Evolutionary conservation across 352 stramenopile species (phyloP).

Genomic region (Phytopythium litorale): DNA sequence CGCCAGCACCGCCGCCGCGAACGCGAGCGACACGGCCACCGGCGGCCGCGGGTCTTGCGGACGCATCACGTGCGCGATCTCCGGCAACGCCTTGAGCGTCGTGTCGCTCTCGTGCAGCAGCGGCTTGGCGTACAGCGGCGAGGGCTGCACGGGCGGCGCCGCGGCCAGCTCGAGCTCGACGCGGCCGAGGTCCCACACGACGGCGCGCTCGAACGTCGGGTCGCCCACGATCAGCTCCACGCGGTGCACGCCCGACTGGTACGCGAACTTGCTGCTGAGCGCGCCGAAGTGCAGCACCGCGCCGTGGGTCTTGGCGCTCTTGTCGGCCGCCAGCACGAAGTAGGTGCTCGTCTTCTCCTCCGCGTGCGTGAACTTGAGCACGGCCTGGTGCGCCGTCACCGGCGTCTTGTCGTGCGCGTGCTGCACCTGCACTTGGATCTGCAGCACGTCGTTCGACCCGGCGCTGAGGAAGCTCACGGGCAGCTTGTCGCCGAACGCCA

Average conservation of each 20-base stretch:
- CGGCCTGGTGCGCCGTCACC: conserved; percentile 68
- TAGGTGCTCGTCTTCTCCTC: conserved; percentile 59
- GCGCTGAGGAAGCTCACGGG: conserved; percentile 51
- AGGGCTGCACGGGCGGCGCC: conserved; percentile 49
- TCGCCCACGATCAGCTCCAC: conserved; percentile 77
- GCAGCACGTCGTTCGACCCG: conserved; percentile 47
- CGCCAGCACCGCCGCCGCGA: conserved; percentile 52
- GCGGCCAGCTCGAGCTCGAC: conserved; percentile 68
- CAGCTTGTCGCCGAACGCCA: conserved; percentile 55
- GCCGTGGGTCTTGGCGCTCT: conserved; percentile 27
- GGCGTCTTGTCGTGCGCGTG: conserved; percentile 47
- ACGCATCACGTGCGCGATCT: conserved; percentile 88
- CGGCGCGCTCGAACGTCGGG: conserved; percentile 68
- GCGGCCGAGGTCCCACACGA: conserved; percentile 67
- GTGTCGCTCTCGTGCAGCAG: conserved; percentile 87
- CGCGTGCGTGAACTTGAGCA: conserved; percentile 67
- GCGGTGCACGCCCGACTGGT: conserved; percentile 66
- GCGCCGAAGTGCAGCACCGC: conserved; percentile 47
- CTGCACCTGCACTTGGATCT: conserved; percentile 57
- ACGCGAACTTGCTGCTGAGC: conserved; percentile 79
- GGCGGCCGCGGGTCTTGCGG: conserved; percentile 63
- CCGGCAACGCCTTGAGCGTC: conserved; percentile 76
- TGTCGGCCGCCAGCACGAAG: conserved; percentile 62
- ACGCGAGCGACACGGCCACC: conserved; percentile 62
- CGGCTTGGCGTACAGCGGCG: conserved; percentile 84